Evolutionary conservation across 2,329 filamentous ascomycete species (phyloP).

Genomic region (Talaromyces sp.): DNA sequence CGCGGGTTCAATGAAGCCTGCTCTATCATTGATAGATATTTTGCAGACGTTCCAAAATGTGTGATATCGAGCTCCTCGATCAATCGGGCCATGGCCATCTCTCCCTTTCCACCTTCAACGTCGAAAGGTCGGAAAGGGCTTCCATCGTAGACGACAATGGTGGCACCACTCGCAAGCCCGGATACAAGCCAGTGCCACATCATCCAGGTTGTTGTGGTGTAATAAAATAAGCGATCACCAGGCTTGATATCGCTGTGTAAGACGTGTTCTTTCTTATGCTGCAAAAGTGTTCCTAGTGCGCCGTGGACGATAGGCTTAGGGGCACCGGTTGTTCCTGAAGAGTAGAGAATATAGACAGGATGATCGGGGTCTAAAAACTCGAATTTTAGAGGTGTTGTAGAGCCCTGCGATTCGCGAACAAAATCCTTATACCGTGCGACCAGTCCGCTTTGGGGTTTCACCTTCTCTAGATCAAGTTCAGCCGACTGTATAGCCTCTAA

Average conservation of each 20-base stretch:
- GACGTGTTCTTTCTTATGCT: constrained; percentile 95
- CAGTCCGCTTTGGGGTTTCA: constrained; percentile 37
- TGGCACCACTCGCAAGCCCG: constrained; percentile 75
- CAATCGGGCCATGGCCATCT: constrained; percentile 76
- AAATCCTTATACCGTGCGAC: constrained; percentile 45
- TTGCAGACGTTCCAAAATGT: constrained; percentile 91
- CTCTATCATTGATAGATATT: constrained; percentile 88
- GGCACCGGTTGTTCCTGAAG: constrained; percentile 78
- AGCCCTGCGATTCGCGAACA: constrained; percentile 40
- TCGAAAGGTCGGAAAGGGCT: constrained; percentile 75
- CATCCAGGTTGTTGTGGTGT: constrained; percentile 97
- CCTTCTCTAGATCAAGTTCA: constrained; percentile 32
- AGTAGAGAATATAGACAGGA: constrained; percentile 91
- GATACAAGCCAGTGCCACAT: constrained; percentile 99
- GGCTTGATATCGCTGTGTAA: constrained; percentile 78
- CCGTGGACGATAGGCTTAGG: constrained; percentile 96
- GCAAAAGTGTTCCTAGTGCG: constrained; percentile 80
- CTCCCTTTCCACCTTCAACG: constrained; percentile 56
- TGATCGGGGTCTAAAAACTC: constrained; percentile 78
- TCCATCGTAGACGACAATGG: constrained; percentile 84
- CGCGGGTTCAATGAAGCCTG: constrained; percentile 66
- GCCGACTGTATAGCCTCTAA: constrained; percentile 61
- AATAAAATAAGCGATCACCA: constrained; percentile 78
- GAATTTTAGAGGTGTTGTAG: constrained; percentile 55
- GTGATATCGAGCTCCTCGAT: constrained; percentile 79